Evolutionary conservation across 768 basidiomycete genomes (phyloP).

Genomic region (Antrodiella citrinella): DNA sequence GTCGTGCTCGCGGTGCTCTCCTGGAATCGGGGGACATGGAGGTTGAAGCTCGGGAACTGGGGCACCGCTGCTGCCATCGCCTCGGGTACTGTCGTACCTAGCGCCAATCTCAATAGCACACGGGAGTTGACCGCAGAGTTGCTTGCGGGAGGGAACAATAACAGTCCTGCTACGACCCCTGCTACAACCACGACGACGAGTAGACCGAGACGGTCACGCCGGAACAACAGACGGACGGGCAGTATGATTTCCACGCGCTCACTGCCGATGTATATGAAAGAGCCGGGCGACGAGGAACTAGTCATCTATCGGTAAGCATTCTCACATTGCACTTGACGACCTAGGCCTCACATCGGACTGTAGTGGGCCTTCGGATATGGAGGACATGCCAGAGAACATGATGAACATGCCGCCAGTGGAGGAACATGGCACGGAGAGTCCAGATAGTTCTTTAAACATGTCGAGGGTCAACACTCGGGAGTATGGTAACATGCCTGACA

Average conservation of each 20-base stretch:
- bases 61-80: slow-evolving; percentile 6
- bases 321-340: neutral
- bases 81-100: slow-evolving; percentile 1
- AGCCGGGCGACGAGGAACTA: slow-evolving; percentile 76
- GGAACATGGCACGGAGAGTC: slow-evolving; percentile 18
- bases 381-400: slow-evolving; percentile 33
- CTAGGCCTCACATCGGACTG: neutral
- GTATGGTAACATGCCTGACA: slow-evolving; percentile 24
- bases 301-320: slow-evolving; percentile 48
- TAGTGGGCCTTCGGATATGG: slow-evolving; percentile 47
- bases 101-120: neutral
- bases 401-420: neutral
- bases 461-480: slow-evolving; percentile 7
- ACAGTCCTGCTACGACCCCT: slow-evolving; percentile 14
- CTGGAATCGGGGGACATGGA: slow-evolving; percentile 14
- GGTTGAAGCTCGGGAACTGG: neutral
- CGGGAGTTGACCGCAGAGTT: slow-evolving; percentile 51
- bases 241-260: slow-evolving; percentile 77
- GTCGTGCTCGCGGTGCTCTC: slow-evolving; percentile 13
- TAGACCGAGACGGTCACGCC: slow-evolving; percentile 33
- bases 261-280: slow-evolving; percentile 74
- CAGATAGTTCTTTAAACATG: slow-evolving; percentile 5
- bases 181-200: slow-evolving; percentile 21
- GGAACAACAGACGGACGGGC: slow-evolving; percentile 57
- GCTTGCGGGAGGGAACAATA: slow-evolving; percentile 39